Evolutionary conservation across 805 yeast species (phyloP), one percentile per base, ranked within the genome.

Genomic region (Candida michaelii): DNA sequence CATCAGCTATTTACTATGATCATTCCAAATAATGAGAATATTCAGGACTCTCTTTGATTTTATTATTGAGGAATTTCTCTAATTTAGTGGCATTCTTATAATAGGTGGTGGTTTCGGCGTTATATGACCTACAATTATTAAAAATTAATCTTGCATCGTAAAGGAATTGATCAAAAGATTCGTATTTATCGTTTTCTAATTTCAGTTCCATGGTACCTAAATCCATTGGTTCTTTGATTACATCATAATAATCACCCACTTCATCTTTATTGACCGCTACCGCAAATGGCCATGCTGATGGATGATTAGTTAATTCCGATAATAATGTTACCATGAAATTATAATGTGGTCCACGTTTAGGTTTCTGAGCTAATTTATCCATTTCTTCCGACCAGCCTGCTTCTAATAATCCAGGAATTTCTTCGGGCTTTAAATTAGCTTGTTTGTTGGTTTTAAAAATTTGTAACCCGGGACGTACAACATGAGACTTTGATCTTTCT

Each of bases 321-420:
- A 93, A 73, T 13, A 93, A 65, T 43, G 89, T 89, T 53, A 87
- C 88, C 95, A 93, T 90, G 48, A 85, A 85, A 34, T 93, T 93
- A 66, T 87, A 87, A 66, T 93, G 97, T 8, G 97, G 96, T 2
- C 95, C 88, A 43, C 97, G 73, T 60, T 89, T 89, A 2, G 99
- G 98, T 57, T 89, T 79, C 56, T 95, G 91, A 0, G 98, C 98
- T 45, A 93, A 69, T 53, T 89, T 91, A 62, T 93, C 99, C 96
- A 93, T 90, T 62, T 91, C 99, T 27, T 91, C 93, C 24, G 95
- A 87, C 99, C 99, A 93, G 0, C 99, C 99, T 3, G 95, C 86
- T 60, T 90, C 98, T 50, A 78, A 74, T 38, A 93, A 71, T 0
- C 99, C 99, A 0, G 99, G 98, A 15, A 93, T 89, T 32, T 68